phyloP scores from a whole-genome alignment of 176 grass and related monocot species.

The Phragmites australis region DNA sequence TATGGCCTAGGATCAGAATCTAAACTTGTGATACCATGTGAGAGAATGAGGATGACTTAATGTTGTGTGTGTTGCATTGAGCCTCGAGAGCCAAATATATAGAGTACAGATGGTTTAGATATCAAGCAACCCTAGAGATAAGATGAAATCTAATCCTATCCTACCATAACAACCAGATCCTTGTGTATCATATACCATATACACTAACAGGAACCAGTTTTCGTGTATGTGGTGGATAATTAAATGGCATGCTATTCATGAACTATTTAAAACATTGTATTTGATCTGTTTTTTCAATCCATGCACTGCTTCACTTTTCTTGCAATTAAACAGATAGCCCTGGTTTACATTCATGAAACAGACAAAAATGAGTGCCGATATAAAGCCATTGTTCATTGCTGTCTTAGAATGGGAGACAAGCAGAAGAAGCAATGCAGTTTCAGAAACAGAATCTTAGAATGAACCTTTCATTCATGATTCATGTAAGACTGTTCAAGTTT shows the following conservation, averaged over 20 bases:
- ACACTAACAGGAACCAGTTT: no score
- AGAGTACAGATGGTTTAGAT: no score
- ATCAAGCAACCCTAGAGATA: no score
- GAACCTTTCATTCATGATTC: not conserved
- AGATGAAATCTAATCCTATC: no score
- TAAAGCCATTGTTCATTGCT: not conserved
- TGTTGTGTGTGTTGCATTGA: no score
- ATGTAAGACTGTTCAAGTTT: constrained; percentile 5
- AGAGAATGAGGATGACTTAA: no score
- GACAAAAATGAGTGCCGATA: not conserved
- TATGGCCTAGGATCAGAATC: no score
- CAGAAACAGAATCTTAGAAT: constrained; percentile 5
- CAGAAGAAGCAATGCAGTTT: not conserved
- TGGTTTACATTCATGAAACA: not conserved
- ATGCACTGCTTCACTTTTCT: not conserved
- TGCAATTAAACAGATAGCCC: not conserved
- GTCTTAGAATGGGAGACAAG: not conserved
- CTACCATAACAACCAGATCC: no score
- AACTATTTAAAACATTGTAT: not conserved
- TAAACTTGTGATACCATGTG: no score
- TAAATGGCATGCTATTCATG: not conserved
- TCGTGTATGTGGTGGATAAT: not conserved
- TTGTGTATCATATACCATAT: no score
- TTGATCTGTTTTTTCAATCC: not conserved
- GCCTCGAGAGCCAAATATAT: no score